These are phyloP conservation scores for sorghum (Sorghum bicolor) DNA, from an alignment of 176 grass and related monocot genomes.

Conservation along the genomic window Sorghum_bicolor_NCBIv3 NC_012872.2:6129001-6129500, in stretches of 20 bases:
- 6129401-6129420: background rate
- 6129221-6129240: background rate
- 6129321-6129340: background rate
- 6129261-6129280: background rate
- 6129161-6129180: slow-evolving; percentile 35
- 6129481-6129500: slow-evolving; percentile 91
- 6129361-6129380: background rate
- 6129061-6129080: slow-evolving; percentile 17
- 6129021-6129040: background rate
- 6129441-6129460: slow-evolving; percentile 86
- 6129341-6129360: background rate
- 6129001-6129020: background rate
- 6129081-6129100: slow-evolving; percentile 50
- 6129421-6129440: slow-evolving; percentile 80
- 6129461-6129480: slow-evolving; percentile 96
- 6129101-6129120: slow-evolving; percentile 79
- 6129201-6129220: background rate
- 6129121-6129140: slow-evolving; percentile 90
- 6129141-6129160: slow-evolving; percentile 98
- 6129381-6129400: background rate
- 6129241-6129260: background rate
- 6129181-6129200: slow-evolving; percentile 4
- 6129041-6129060: slow-evolving; percentile 1
- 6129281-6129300: background rate
- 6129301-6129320: background rate